Evolutionary conservation across 2,329 filamentous ascomycete genomes (phyloP).

Genomic region (Teratosphaeria viscida): DNA sequence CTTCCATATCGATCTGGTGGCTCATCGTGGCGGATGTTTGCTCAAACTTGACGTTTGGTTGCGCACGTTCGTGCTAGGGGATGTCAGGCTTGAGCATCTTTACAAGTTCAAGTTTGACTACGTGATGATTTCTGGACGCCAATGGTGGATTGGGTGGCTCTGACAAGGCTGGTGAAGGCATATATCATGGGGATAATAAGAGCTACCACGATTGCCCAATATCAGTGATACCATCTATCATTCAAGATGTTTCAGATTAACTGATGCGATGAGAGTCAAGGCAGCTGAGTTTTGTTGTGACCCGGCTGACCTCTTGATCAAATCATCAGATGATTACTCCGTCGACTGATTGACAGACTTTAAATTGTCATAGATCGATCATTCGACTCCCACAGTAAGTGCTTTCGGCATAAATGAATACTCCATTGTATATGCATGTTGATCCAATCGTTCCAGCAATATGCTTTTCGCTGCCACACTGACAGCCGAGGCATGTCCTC

Average conservation of each 20-base stretch:
- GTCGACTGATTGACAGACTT: too few relatives aligned
- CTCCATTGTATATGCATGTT: not conserved
- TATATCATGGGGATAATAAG: too few relatives aligned
- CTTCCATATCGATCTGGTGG: not conserved
- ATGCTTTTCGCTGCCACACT: not conserved
- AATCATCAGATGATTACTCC: too few relatives aligned
- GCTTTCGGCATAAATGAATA: not conserved
- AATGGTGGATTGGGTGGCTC: too few relatives aligned
- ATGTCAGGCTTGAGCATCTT: not conserved
- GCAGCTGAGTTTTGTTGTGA: too few relatives aligned
- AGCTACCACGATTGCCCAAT: too few relatives aligned
- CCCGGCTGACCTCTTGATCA: too few relatives aligned
- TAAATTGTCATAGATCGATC: not conserved
- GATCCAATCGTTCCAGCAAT: not conserved
- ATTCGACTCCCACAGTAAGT: not conserved
- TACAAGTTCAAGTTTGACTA: not conserved
- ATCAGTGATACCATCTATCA: too few relatives aligned
- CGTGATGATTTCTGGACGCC: not conserved
- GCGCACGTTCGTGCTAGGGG: not conserved
- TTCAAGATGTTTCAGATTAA: too few relatives aligned
- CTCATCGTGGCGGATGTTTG: not conserved
- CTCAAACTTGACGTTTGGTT: not conserved
- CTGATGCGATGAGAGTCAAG: too few relatives aligned
- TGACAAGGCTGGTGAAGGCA: too few relatives aligned
- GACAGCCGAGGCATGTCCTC: not conserved